Conservation (phyloP, 1,284 basidiomycete species). For the Fomitiporia mediterranea region DNA sequence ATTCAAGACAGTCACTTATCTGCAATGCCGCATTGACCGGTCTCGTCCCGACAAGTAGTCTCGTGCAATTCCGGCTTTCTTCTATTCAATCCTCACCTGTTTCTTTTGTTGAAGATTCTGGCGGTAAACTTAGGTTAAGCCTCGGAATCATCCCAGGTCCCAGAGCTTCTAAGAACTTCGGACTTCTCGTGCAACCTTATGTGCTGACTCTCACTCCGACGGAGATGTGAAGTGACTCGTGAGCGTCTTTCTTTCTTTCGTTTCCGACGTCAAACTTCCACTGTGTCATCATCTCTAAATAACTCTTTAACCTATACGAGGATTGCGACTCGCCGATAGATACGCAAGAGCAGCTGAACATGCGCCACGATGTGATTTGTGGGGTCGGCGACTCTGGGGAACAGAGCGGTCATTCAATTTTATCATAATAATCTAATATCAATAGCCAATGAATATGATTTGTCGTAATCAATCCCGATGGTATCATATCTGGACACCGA, state of each 20-base stretch:
- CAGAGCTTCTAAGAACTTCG: not conserved
- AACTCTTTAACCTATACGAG: not conserved
- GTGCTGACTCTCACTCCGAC: slow-evolving; percentile 1
- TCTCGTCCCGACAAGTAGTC: too few relatives aligned
- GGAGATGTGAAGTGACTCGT: too few relatives aligned
- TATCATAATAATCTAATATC: too few relatives aligned
- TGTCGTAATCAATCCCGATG: too few relatives aligned
- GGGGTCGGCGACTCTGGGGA: too few relatives aligned
- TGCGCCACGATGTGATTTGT: slow-evolving; percentile 2
- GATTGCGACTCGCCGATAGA: not conserved
- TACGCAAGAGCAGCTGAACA: too few relatives aligned
- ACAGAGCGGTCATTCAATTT: too few relatives aligned
- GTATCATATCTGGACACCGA: not conserved
- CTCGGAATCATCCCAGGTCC: not conserved
- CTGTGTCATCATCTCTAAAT: not conserved
- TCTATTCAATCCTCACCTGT: not conserved
- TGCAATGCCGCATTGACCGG: too few relatives aligned
- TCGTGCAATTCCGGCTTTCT: too few relatives aligned
- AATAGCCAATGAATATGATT: too few relatives aligned
- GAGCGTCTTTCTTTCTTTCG: too few relatives aligned
- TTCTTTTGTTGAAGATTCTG: not conserved
- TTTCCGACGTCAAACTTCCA: not conserved
- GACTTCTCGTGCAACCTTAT: not conserved
- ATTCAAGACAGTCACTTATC: too few relatives aligned
- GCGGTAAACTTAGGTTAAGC: not conserved